phyloP scores from a whole-genome alignment of 2,329 filamentous ascomycete species.

The Ophiosphaerella narmari region DNA sequence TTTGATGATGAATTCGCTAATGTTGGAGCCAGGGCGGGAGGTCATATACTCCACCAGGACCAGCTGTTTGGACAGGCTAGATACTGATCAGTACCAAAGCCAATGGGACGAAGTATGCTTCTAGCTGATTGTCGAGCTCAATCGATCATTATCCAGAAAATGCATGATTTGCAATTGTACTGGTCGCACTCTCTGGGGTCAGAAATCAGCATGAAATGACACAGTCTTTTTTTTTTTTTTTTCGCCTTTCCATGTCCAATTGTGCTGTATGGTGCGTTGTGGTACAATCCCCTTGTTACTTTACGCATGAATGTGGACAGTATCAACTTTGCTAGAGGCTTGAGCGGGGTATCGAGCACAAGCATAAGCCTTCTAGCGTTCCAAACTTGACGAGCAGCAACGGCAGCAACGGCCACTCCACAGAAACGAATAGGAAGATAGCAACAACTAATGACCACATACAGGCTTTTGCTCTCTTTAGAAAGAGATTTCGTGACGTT shows the following conservation, averaged over 20 bases:
- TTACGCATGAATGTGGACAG: background rate
- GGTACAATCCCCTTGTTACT: background rate
- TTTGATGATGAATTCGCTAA: background rate
- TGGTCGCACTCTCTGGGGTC: too few species aligned
- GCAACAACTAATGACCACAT: too few species aligned
- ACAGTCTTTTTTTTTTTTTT: too few species aligned
- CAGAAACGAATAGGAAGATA: too few species aligned
- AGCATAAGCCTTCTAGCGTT: background rate
- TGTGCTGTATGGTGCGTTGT: too few species aligned
- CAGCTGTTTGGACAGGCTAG: slow-evolving; percentile 37
- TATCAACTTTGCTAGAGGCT: background rate
- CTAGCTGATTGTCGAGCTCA: background rate
- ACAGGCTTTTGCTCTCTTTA: too few species aligned
- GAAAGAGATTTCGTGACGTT: too few species aligned
- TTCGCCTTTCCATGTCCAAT: too few species aligned
- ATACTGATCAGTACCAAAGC: background rate
- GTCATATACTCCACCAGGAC: slow-evolving; percentile 36
- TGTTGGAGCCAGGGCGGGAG: background rate
- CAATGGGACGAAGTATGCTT: background rate
- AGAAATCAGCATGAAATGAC: too few species aligned
- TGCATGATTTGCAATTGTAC: too few species aligned
- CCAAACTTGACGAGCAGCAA: too few species aligned
- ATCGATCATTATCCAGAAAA: background rate
- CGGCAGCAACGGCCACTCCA: too few species aligned
- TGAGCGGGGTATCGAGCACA: background rate